Evolutionary conservation across 306 rosid species (phyloP), one percentile per base, ranked within the genome.

Genomic region (Rosa rugosa): DNA sequence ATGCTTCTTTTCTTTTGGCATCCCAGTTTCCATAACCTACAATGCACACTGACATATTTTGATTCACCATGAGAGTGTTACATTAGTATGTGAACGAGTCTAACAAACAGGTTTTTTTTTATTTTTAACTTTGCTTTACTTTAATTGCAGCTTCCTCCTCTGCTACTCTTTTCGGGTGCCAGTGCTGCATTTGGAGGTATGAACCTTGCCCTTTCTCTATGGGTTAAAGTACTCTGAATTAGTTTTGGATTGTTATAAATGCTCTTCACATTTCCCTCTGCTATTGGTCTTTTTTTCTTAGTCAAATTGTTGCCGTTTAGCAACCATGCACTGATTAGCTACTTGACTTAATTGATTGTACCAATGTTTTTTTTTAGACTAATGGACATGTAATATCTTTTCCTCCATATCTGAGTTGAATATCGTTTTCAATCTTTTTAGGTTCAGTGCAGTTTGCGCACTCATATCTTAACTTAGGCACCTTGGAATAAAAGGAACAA

Each of bases 171-270:
- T 82, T 91, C 96, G 1, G 91, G 94, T 76, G 87, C 92, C 60
- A 83, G 97, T 85, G 96, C 97, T 75, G 93, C 96, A 80, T 93
- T 92, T 83, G 99, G 97, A 85, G 98, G 98, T 95, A 87, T 67
- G 75, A 34, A 73, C 41, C 38, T 0, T 51, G 20, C 62, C 75
- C 66, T 76, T 57, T 81, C 49, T 62, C 31, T 31, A 59, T 8
- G 2, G 11, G 69, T 25, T 75, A 75, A 75, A 9, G 5, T 42
- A 42, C 31, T 62, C 31, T 62, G 27, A 5, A 11, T 72, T 72
- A 18, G 20, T 75, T 63, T 49, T 44, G 23, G 27, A 23, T 22
- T 3, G 18, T 42, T 11, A 42, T n/a, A 20, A 23, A 44, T 44
- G 51, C 36, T 57, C 17, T 75, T 17, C 16, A 12, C 41, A 42